phyloP scores from a whole-genome alignment of 805 yeast genomes.

The Lipomyces sp. region DNA sequence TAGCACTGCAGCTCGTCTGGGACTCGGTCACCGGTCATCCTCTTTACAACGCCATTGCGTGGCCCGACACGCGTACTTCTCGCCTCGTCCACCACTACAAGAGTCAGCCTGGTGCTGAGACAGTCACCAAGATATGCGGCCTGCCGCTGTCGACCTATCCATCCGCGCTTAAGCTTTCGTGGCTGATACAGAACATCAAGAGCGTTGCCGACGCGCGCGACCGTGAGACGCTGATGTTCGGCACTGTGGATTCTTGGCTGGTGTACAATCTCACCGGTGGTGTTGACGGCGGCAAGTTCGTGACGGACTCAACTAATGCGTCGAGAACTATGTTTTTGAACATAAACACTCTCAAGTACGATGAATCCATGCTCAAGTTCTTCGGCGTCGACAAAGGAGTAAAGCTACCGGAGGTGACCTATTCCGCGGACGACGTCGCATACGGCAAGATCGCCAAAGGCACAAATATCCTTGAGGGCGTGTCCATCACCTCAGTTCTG shows the following conservation, averaged over 20 bases:
- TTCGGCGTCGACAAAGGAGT: constrained; percentile 74
- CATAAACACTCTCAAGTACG: constrained; percentile 70
- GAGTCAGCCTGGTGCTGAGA: constrained; percentile 52
- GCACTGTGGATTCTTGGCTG: constrained; percentile 93
- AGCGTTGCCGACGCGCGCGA: constrained; percentile 65
- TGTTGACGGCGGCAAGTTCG: constrained; percentile 46
- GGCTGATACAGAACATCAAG: constrained; percentile 81
- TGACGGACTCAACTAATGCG: constrained; percentile 89
- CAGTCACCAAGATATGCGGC: constrained; percentile 66
- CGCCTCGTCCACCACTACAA: constrained; percentile 63
- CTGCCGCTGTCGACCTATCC: constrained; percentile 88
- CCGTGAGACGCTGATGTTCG: constrained; percentile 78
- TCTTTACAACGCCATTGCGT: constrained; percentile 82
- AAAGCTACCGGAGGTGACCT: constrained; percentile 69
- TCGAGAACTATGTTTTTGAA: constrained; percentile 89
- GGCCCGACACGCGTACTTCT: constrained; percentile 92
- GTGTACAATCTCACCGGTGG: constrained; percentile 73
- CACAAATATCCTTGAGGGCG: constrained; percentile 49
- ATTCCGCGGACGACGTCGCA: constrained; percentile 59
- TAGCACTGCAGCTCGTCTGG: constrained; percentile 64
- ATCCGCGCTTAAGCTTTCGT: constrained; percentile 82
- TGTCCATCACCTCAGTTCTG: constrained; percentile 83
- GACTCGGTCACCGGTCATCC: constrained; percentile 78
- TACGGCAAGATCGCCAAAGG: constrained; percentile 63
- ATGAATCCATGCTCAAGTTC: constrained; percentile 65